phyloP scores from a whole-genome alignment of 345 rosid species.

The Brassica nigra region DNA sequence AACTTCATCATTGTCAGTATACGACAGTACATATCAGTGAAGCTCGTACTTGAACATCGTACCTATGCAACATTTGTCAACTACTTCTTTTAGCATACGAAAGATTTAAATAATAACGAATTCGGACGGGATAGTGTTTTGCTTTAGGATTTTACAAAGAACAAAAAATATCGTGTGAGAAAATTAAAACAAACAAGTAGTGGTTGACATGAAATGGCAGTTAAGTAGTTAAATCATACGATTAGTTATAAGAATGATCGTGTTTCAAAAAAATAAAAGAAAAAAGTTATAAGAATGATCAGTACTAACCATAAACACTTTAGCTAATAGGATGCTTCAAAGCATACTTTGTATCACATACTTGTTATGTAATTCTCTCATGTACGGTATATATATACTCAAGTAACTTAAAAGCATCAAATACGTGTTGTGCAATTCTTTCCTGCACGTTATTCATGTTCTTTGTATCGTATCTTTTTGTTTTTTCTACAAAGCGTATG shows the following conservation, averaged over 20 bases:
- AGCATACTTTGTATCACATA: slow-evolving; percentile 32
- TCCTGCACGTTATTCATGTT: slow-evolving; percentile 33
- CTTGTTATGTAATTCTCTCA: slow-evolving; percentile 20
- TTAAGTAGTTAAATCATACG: neutral
- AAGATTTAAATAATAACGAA: neutral
- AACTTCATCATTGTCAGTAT: neutral
- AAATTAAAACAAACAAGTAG: neutral
- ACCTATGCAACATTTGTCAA: neutral
- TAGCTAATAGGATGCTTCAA: slow-evolving; percentile 30
- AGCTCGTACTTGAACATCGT: neutral
- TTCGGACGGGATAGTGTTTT: neutral
- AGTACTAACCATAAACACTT: neutral
- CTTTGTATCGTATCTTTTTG: slow-evolving; percentile 28
- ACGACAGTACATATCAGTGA: neutral
- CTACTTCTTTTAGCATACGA: neutral
- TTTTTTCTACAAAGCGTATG: neutral
- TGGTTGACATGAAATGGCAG: neutral
- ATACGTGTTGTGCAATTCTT: slow-evolving; percentile 32
- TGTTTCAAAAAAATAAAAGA: too few species aligned
- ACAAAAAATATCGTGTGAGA: neutral
- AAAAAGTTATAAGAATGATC: neutral
- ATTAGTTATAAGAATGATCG: neutral
- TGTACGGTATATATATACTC: slow-evolving; percentile 9
- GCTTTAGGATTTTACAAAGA: neutral
- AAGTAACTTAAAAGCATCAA: slow-evolving; percentile 35